Base-by-base conservation (phyloP, 768 basidiomycete genomes). In the Auriscalpium vulgare region DNA sequence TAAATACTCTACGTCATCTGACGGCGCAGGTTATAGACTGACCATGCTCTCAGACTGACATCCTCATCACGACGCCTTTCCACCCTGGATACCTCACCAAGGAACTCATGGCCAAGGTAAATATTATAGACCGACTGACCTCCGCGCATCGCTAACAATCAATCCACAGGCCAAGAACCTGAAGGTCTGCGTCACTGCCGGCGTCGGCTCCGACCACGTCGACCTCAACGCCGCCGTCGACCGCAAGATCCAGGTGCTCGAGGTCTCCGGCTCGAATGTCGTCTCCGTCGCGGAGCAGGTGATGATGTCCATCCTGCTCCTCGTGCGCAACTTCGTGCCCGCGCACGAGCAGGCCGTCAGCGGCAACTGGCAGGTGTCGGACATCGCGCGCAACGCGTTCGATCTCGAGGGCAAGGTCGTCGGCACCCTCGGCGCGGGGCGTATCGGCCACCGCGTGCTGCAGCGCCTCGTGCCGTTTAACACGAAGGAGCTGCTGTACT, bases 161-260 rank as follows among this genome's bases (percentile, higher is more conserved):
- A 9, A 37, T 4, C 50, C 7, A 17, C 5, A 88, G 79, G 88
- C 90, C 23, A 84, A 85, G 69, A 90, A 91, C 59, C 78, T 93
- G 59, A 91, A 88, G 71, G 69, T 91, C 51, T 86, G 85, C 64
- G 79, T 91, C 61, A 93, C 90, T 16, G 90, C 88, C 59, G 88
- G 88, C 68, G 88, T 91, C 36, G 88, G 88, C 7, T 88, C 85
- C 13, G 90, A 91, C 72, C 88, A 87, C 72, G 83, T 90, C 55
- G 89, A 92, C 66, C 78, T 92, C 55, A 84, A 91, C 67, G 85
- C 88, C 34, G 85, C 88, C n/a, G 88, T 89, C 63, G 80, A 88
- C 66, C 74, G 79, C 59, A 76, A 77, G 56, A 81, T 91, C 60
- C 85, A 88, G 65, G 90, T 91, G 19, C 75, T 88, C 56, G 90